Percentiles rank a stretch among this genome's conserved stretches.
Evolutionary conservation across 305 asterid species (phyloP).

Genomic region (Fraxinus ornus): DNA sequence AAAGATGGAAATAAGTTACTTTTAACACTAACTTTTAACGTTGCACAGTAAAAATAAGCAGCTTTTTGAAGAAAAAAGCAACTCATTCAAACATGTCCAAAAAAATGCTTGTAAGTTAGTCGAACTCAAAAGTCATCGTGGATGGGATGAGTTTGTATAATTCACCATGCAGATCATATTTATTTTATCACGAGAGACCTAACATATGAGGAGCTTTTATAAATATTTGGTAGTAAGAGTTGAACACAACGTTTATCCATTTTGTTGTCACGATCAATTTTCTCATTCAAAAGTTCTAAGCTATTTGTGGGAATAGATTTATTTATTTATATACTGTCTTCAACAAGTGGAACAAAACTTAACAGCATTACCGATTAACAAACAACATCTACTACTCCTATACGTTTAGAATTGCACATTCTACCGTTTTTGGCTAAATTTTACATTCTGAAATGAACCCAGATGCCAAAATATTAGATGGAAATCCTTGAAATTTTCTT

Average conservation of each 20-base stretch:
- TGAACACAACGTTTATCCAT: neutral
- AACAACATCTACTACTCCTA: neutral
- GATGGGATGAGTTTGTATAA: neutral
- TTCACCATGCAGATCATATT: neutral
- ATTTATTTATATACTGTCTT: neutral
- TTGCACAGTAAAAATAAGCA: neutral
- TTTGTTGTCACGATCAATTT: neutral
- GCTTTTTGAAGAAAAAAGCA: neutral
- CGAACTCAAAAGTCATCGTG: neutral
- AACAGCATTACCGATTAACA: neutral
- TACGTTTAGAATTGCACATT: neutral
- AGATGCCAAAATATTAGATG: neutral
- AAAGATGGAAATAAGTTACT: neutral
- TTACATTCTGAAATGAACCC: conserved; percentile 5
- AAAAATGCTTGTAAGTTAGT: neutral
- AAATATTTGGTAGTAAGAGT: neutral
- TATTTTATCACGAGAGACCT: neutral
- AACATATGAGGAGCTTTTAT: neutral
- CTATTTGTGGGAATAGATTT: neutral
- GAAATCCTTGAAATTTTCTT: conserved; percentile 22
- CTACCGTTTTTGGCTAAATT: neutral
- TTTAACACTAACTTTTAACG: neutral
- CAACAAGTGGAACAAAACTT: neutral
- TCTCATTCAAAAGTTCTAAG: neutral
- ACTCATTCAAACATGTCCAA: neutral